A percentile compares a stretch with the other conserved stretches of the same genome.
These are phyloP conservation scores for Aspergillus sclerotiicarbonarius DNA, from an alignment of 495 filamentous ascomycete genomes.

Conservation along the genomic window DNA sequence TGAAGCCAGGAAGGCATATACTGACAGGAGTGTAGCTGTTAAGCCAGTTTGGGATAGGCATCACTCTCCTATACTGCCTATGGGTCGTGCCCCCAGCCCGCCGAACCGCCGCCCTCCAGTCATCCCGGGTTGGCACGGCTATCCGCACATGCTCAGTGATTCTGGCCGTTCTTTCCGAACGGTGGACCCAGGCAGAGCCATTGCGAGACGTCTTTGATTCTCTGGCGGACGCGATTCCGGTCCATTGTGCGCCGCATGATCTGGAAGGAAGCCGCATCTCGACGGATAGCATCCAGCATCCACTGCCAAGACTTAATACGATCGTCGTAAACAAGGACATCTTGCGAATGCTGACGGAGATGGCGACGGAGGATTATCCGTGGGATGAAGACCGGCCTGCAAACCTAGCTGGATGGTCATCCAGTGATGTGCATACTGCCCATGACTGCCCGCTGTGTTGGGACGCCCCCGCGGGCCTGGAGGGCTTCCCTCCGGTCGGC, in stretches of 20 bases:
- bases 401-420: not conserved
- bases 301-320: constrained; percentile 6
- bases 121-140: constrained; percentile 10
- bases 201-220: constrained; percentile 24
- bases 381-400: not conserved
- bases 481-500: not conserved
- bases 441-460: not conserved
- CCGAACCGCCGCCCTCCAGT: constrained; percentile 9
- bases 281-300: constrained; percentile 8
- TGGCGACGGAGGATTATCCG: constrained; percentile 19
- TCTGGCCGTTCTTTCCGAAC: constrained; percentile 20
- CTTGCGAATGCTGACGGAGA: constrained; percentile 22
- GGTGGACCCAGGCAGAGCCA: constrained; percentile 22
- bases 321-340: constrained; percentile 20
- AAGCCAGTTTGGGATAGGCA: constrained; percentile 22
- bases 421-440: not conserved
- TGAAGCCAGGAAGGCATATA: too few species aligned
- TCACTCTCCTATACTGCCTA: constrained; percentile 25
- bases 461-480: not conserved
- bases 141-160: constrained; percentile 19
- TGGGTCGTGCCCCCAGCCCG: constrained; percentile 20
- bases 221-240: constrained; percentile 15
- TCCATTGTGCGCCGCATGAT: not conserved
- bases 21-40: constrained; percentile 11
- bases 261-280: not conserved